phyloP scores from a whole-genome alignment of 495 filamentous ascomycete genomes.

The Cladorrhinum samala region DNA sequence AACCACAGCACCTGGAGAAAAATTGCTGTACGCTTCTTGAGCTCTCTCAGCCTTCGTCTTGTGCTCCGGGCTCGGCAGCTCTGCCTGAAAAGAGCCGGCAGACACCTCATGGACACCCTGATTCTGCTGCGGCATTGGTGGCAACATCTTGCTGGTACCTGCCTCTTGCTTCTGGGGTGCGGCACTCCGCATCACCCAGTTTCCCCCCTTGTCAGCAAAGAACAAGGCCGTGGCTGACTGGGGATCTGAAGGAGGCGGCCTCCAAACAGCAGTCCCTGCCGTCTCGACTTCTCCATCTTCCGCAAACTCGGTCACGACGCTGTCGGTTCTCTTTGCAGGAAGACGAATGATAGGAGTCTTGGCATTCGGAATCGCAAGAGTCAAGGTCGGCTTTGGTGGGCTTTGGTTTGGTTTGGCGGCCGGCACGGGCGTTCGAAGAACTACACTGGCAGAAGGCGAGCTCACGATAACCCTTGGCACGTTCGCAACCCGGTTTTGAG shows the following conservation, averaged over 20 bases:
- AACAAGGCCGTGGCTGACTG: conserved; percentile 34
- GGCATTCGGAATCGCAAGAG: conserved; percentile 26
- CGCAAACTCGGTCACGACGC: conserved; percentile 42
- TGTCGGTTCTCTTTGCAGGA: conserved; percentile 26
- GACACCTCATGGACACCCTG: conserved; percentile 9
- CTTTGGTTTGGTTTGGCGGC: conserved; percentile 14
- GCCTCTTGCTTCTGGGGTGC: conserved; percentile 7
- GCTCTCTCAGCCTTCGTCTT: conserved; percentile 35
- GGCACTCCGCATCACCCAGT: conserved; percentile 37
- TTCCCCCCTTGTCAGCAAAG: conserved; percentile 39
- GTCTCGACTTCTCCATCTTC: conserved; percentile 38
- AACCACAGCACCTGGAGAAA: conserved; percentile 22
- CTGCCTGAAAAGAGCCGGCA: conserved; percentile 14
- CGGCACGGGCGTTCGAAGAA: conserved; percentile 11
- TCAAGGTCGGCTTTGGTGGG: conserved; percentile 29
- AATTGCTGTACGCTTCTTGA: conserved; percentile 21
- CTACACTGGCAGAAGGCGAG: neutral
- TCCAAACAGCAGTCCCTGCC: conserved; percentile 31
- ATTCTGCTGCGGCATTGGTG: neutral
- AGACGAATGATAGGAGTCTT: conserved; percentile 3
- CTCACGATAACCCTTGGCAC: conserved; percentile 3
- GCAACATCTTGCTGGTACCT: neutral
- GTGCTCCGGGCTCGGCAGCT: conserved; percentile 35
- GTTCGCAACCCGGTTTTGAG: neutral
- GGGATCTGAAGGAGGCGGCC: conserved; percentile 34